Percentiles rank a stretch among this genome's conserved stretches.
phyloP scores from a whole-genome alignment of 1,284 basidiomycete genomes.

The Trametes pubescens region DNA sequence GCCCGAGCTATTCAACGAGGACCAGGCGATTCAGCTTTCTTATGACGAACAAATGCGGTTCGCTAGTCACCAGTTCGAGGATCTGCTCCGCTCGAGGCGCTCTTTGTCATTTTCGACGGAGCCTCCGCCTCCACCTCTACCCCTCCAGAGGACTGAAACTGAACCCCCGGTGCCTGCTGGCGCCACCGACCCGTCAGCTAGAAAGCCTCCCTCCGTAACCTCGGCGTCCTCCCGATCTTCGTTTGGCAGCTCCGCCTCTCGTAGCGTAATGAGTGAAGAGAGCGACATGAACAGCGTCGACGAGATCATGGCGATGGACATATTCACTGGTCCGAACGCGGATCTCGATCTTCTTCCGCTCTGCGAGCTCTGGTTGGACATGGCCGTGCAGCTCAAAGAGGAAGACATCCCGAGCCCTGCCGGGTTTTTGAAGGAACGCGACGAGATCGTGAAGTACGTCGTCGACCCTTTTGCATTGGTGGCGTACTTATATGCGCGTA shows the following conservation, averaged over 20 bases:
- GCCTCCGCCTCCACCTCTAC: too few relatives aligned
- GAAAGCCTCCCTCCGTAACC: not conserved
- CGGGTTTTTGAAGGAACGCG: not conserved
- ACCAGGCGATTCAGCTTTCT: not conserved
- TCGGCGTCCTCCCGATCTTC: not conserved
- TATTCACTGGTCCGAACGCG: not conserved
- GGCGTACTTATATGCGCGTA: not conserved
- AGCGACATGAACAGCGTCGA: not conserved
- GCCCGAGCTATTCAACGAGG: not conserved
- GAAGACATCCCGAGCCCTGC: slow-evolving; percentile 15
- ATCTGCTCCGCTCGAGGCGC: too few relatives aligned
- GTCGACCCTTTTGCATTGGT: not conserved
- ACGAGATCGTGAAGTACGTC: slow-evolving; percentile 2
- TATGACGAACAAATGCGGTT: too few relatives aligned
- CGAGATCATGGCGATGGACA: not conserved
- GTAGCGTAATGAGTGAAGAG: not conserved
- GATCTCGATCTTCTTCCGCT: not conserved
- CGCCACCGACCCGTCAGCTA: not conserved
- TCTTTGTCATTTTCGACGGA: too few relatives aligned
- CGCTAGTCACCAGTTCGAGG: too few relatives aligned
- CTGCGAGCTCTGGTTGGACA: slow-evolving; percentile 9
- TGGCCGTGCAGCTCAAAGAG: slow-evolving; percentile 8
- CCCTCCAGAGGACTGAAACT: too few relatives aligned
- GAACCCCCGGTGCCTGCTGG: not conserved
- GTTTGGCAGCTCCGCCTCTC: not conserved